Percentiles rank a stretch among this genome's conserved stretches.
Conservation (phyloP, 306 rosid genomes). For the Cicer arietinum region DNA sequence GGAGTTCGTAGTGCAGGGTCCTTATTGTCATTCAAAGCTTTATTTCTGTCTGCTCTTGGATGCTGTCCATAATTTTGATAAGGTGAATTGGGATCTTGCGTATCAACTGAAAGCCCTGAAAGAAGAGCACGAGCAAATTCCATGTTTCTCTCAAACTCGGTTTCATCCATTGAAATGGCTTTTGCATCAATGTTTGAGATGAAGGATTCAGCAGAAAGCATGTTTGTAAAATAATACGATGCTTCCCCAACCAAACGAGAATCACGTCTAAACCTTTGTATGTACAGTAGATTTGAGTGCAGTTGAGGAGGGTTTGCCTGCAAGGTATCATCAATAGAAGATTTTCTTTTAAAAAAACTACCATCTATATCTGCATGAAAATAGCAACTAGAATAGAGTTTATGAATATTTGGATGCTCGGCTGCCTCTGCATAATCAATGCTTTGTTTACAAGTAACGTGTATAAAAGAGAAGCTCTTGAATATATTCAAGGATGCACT, state of each 20-base stretch:
- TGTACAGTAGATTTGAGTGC: constrained; percentile 87
- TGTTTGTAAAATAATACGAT: constrained; percentile 90
- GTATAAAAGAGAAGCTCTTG: constrained; percentile 1
- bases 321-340: constrained; percentile 44
- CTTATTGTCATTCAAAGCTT: constrained; percentile 50
- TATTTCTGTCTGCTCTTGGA: constrained; percentile 51
- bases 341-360: constrained; percentile 15
- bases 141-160: constrained; percentile 85
- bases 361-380: constrained; percentile 31
- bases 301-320: constrained; percentile 99
- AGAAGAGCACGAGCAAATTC: constrained; percentile 90
- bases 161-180: constrained; percentile 90
- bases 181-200: constrained; percentile 91
- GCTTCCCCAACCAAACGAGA: constrained; percentile 84
- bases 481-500: constrained; percentile 26
- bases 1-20: constrained; percentile 50
- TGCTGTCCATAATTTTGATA: constrained; percentile 52
- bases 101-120: constrained; percentile 74
- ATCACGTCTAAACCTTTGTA: constrained; percentile 89
- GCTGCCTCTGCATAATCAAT: constrained; percentile 33
- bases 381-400: constrained; percentile 31
- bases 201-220: constrained; percentile 93
- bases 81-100: constrained; percentile 57
- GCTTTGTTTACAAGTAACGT: constrained; percentile 21
- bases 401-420: constrained; percentile 30